These are phyloP conservation scores for Vigna reflexopilosa DNA, from an alignment of 306 rosid species.

Conservation along the genomic window DNA sequence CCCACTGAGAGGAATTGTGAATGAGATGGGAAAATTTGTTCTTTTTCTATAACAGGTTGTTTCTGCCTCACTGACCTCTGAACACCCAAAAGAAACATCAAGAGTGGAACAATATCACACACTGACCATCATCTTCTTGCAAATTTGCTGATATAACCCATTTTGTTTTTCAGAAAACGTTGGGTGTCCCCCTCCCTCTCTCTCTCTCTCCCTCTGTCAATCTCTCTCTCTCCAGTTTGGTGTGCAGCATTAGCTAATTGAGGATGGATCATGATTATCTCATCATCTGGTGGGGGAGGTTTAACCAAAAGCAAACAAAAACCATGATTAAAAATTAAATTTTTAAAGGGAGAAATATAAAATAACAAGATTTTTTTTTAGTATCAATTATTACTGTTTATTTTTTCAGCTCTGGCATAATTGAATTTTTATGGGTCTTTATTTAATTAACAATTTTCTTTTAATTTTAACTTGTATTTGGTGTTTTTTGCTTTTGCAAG, in stretches of 20 bases:
- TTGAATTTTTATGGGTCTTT: background rate
- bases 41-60: constrained; percentile 57
- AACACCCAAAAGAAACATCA: constrained; percentile 59
- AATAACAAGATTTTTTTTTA: background rate
- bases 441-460: background rate
- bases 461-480: background rate
- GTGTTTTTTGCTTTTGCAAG: constrained; percentile 44
- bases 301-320: constrained; percentile 69
- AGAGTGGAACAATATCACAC: constrained; percentile 49
- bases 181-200: background rate
- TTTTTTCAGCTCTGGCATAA: background rate
- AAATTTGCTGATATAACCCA: constrained; percentile 44
- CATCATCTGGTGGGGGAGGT: constrained; percentile 86
- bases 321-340: constrained; percentile 37
- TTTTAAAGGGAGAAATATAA: background rate
- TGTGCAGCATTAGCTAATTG: constrained; percentile 65
- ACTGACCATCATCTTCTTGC: constrained; percentile 44
- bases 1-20: constrained; percentile 53
- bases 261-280: constrained; percentile 83
- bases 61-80: constrained; percentile 58
- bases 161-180: constrained; percentile 45
- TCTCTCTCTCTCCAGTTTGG: constrained; percentile 50
- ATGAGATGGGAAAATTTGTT: constrained; percentile 59
- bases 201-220: background rate
- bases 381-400: background rate